Percentiles rank a stretch among this genome's conserved stretches.
Conservation (phyloP, 1,284 basidiomycete genomes). For the Ustilago shanxiensis region DNA sequence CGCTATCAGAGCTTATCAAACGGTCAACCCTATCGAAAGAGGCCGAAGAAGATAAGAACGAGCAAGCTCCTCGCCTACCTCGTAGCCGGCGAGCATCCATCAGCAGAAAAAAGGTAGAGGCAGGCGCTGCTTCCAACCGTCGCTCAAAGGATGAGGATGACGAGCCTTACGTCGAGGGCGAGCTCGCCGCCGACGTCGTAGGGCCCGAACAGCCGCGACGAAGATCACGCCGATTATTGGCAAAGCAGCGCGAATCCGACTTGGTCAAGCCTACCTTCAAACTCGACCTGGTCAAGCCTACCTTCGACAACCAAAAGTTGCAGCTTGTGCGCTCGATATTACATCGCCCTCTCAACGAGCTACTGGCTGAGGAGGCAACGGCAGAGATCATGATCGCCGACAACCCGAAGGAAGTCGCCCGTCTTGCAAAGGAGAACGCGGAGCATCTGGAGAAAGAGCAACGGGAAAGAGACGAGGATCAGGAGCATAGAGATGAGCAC, state of each 20-base stretch:
- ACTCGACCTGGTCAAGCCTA: neutral
- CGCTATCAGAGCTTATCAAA: neutral
- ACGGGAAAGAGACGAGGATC: neutral
- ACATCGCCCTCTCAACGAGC: neutral
- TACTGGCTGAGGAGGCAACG: neutral
- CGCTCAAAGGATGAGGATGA: neutral
- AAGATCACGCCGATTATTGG: neutral
- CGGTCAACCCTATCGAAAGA: neutral
- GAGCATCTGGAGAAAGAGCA: neutral
- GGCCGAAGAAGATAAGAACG: neutral
- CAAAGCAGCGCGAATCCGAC: neutral
- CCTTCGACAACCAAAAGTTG: neutral
- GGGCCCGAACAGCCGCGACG: neutral
- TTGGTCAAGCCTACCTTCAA: neutral
- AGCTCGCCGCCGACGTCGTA: neutral
- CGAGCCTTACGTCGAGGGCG: neutral
- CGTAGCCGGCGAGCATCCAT: neutral
- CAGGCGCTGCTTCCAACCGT: neutral
- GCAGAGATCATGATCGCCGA: conserved; percentile 3
- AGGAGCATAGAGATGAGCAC: neutral
- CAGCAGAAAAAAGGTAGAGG: neutral
- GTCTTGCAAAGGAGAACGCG: neutral
- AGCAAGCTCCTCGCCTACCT: neutral
- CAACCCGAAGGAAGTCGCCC: neutral
- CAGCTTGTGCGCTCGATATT: neutral